phyloP scores from a whole-genome alignment of 2,329 filamentous ascomycete genomes.

The Claviceps paspali region DNA sequence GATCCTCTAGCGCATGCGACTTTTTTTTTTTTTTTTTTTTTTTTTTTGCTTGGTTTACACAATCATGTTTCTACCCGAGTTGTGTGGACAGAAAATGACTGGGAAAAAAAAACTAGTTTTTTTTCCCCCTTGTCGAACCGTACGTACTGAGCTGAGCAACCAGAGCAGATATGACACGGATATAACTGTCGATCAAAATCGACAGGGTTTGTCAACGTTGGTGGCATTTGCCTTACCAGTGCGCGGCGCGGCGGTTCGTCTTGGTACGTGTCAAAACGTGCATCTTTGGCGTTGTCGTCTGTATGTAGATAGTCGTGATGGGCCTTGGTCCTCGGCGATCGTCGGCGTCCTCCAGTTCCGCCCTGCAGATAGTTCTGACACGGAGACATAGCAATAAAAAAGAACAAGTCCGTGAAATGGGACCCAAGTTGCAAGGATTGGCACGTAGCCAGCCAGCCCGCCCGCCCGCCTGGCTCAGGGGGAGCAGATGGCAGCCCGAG shows the following conservation, averaged over 20 bases:
- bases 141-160: no score
- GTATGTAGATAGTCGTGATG: neutral
- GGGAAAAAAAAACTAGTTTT: no score
- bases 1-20: neutral
- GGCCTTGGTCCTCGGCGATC: neutral
- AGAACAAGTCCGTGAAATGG: neutral
- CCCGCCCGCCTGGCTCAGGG: no score
- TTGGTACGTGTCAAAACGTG: neutral
- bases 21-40: neutral
- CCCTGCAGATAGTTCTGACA: neutral
- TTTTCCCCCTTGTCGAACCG: no score
- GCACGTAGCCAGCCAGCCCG: no score
- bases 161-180: neutral
- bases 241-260: no score
- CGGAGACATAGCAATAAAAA: neutral
- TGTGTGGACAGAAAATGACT: neutral
- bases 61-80: neutral
- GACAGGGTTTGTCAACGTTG: no score
- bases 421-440: neutral
- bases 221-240: no score
- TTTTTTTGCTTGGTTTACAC: neutral
- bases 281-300: neutral
- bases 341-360: conserved; percentile 1
- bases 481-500: no score
- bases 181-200: neutral